Conservation (phyloP, 2,329 filamentous ascomycete genomes). For the Colletotrichum theobromicola region DNA sequence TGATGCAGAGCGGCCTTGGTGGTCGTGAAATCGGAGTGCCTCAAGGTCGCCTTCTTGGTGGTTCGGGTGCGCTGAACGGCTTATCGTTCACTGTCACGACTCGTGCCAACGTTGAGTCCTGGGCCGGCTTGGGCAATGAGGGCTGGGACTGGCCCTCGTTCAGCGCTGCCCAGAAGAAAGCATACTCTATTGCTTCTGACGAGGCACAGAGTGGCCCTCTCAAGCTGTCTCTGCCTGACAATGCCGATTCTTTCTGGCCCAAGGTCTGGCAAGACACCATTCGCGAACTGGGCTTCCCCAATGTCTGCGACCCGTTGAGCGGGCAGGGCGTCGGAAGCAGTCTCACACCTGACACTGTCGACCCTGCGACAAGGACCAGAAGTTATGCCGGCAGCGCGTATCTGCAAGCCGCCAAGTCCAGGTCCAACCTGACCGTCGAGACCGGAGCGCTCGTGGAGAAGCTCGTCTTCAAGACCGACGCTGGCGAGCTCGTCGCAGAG, state of each 20-base stretch:
- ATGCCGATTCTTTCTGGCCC: slow-evolving; percentile 17
- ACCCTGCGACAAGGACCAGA: slow-evolving; percentile 27
- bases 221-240: slow-evolving; percentile 22
- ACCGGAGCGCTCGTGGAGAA: slow-evolving; percentile 27
- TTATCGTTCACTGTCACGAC: slow-evolving; percentile 27
- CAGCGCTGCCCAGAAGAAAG: slow-evolving; percentile 19
- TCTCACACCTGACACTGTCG: slow-evolving; percentile 25
- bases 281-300: slow-evolving; percentile 20
- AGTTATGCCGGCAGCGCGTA: slow-evolving; percentile 30
- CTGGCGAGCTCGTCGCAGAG: slow-evolving; percentile 21
- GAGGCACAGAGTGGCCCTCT: slow-evolving; percentile 11
- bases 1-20: slow-evolving; percentile 13
- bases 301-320: slow-evolving; percentile 25
- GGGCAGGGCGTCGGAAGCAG: slow-evolving; percentile 23
- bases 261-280: slow-evolving; percentile 26
- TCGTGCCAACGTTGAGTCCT: slow-evolving; percentile 28
- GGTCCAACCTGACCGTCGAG: slow-evolving; percentile 29
- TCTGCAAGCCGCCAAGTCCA: slow-evolving; percentile 21
- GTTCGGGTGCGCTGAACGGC: slow-evolving; percentile 33
- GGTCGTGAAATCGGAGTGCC: slow-evolving; percentile 23
- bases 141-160: slow-evolving; percentile 30
- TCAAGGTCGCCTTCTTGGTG: slow-evolving; percentile 28
- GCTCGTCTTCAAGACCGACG: slow-evolving; percentile 25
- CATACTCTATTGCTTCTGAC: slow-evolving; percentile 1
- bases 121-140: slow-evolving; percentile 30